Base-by-base conservation (phyloP, 805 yeast genomes). In the Lipomyces sp. region DNA sequence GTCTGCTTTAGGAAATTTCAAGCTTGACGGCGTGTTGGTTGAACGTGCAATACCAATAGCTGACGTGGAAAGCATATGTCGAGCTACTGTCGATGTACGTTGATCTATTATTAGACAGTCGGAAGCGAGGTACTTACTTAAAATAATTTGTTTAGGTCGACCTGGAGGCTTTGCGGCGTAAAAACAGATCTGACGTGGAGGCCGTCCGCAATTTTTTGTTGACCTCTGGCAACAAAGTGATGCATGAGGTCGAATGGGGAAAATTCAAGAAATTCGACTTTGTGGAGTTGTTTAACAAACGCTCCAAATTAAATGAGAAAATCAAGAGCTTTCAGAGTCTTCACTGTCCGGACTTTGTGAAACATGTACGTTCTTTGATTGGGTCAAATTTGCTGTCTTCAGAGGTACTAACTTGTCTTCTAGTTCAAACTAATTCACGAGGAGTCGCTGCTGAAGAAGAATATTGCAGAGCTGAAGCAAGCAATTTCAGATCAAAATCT, bases 401-500 rank as follows among this genome's bases (percentile, higher is more conserved):
- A 14, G 4, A 10, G 29, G 10, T 26, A 26, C 10, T 26, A 6
- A 7, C 6, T 7, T n/a, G n/a, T 7, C 7, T 21, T 4, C 10
- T 22, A 53, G 57, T 55, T 53, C 34, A 43, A 65, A 7, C 75
- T 74, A 35, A 64, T 80, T 21, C 72, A 77, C 38, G 69, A 73
- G 40, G 78, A 75, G 53, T 72, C 73, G 47, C 51, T 63, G 26
- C 63, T 85, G 21, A 72, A 75, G 49, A 62, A 66, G 13, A 74
- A 81, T 51, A 82, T 90, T 21, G 76, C 70, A 10, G 67, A 74
- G 0, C 66, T 87, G 60, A 80, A 80, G 60, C 74, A 76, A 41
- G 70, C 84, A 42, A 77, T 89, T 57, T 83, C 95, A 0, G 95
- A 87, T 52, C 95, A 90, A 60, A 93, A 90, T 62, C 71, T 93